These are phyloP conservation scores for Pleurotus citrinopileatus DNA, from an alignment of 768 basidiomycete species.

Conservation along the genomic window DNA sequence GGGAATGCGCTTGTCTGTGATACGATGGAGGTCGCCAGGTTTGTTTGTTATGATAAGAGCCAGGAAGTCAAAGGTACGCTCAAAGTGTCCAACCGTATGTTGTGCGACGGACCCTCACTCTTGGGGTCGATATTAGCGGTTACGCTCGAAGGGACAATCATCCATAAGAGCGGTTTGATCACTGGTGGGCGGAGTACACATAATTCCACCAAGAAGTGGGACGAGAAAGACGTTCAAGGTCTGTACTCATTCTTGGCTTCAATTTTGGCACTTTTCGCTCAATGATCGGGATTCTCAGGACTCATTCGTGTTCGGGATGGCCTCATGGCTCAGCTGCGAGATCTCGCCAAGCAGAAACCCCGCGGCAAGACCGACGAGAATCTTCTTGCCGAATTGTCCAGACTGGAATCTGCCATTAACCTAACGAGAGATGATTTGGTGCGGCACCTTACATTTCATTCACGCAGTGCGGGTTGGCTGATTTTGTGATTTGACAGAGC, in stretches of 20 bases:
- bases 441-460: constrained; percentile 20
- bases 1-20: constrained; percentile 96
- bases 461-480: constrained; percentile 2
- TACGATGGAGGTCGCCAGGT: constrained; percentile 87
- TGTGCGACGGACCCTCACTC: neutral
- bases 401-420: constrained; percentile 74
- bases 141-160: constrained; percentile 93
- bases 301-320: constrained; percentile 61
- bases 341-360: constrained; percentile 82
- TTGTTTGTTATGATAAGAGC: constrained; percentile 90
- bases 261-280: neutral
- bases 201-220: constrained; percentile 82
- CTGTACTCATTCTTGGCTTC: neutral
- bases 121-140: too few relatives aligned
- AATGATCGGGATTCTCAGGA: constrained; percentile 23
- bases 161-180: constrained; percentile 96
- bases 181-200: constrained; percentile 90
- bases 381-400: constrained; percentile 69
- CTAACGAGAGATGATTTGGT: constrained; percentile 85
- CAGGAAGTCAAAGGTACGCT: constrained; percentile 93
- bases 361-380: constrained; percentile 82
- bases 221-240: constrained; percentile 93
- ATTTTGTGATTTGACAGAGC: constrained; percentile 55
- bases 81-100: neutral
- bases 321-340: constrained; percentile 71